Evolutionary conservation across 2,329 filamentous ascomycete genomes (phyloP).

Genomic region (Talaromyces amestolkiae): DNA sequence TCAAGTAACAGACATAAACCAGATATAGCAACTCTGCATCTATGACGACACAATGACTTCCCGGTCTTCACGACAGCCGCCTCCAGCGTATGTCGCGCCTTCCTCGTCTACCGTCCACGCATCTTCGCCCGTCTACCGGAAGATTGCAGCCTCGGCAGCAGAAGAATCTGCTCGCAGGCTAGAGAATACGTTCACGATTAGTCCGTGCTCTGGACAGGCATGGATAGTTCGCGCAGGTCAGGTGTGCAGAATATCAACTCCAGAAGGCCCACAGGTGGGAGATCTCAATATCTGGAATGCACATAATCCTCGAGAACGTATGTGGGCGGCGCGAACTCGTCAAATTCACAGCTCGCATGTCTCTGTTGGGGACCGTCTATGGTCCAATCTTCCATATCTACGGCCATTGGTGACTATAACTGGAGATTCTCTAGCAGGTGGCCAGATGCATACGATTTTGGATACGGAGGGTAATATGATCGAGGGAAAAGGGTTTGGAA

Average conservation of each 20-base stretch:
- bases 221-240: conserved; percentile 68
- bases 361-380: conserved; percentile 67
- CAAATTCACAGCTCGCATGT: conserved; percentile 78
- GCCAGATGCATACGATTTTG: conserved; percentile 37
- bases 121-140: conserved; percentile 35
- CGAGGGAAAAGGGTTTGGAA: conserved; percentile 43
- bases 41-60: conserved; percentile 22
- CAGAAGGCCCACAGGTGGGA: conserved; percentile 75
- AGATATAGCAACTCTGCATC: background rate
- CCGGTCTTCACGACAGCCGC: conserved; percentile 32
- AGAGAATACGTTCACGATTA: conserved; percentile 58
- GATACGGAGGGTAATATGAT: conserved; percentile 35
- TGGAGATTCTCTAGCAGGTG: conserved; percentile 59
- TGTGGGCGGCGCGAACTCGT: conserved; percentile 77
- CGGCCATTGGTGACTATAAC: conserved; percentile 70
- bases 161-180: conserved; percentile 29
- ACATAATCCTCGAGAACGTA: conserved; percentile 72
- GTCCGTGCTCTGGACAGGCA: conserved; percentile 70
- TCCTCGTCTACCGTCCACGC: conserved; percentile 35
- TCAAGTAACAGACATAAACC: no score
- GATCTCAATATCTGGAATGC: conserved; percentile 81
- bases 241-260: conserved; percentile 71
- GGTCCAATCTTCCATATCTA: conserved; percentile 75
- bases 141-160: conserved; percentile 37
- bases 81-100: conserved; percentile 41